Base-by-base conservation (phyloP, 1,284 basidiomycete species). In the Tylopilus orsonianus region DNA sequence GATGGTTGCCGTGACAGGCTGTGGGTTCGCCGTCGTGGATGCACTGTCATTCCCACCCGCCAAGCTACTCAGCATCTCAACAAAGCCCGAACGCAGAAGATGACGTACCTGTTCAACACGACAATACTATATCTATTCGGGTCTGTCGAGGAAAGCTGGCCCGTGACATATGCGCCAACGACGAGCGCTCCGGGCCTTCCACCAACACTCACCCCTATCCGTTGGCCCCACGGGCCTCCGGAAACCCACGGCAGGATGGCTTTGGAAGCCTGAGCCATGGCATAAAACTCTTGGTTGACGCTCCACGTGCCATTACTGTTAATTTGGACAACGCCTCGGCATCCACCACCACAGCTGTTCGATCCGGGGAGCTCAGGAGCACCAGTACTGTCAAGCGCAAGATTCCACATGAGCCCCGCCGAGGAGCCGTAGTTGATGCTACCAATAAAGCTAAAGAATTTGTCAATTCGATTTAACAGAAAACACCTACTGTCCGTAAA, bases 231-330 rank as follows among this genome's bases (percentile, higher is more conserved):
- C 0, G 85, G 83, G 1, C 87, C 87, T 2, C 79, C 81, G 0
- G 60, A 58, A 44, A 89, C 87, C 44, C 79, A 78, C 0, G 87
- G 87, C 16, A 85, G 69, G 53, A 86, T 76, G 0, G 84, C 87
- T 59, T 86, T 86, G 18, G 83, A 84, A 0, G 81, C 81, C 49
- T 89, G 86, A 2, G 83, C 85, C 79, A 88, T 84, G 0, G 81
- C 67, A 52, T 86, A 89, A 66, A 84, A 87, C 65, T 89, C 87
- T 66, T 88, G 84, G 59, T 89, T 87, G 22, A 81, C 68, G 32
- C 68, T 76, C 62, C 79, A 88, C 42, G 70, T 76, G 6, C 82
- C 82, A 51, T 79, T 77, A 47, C 68, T 78, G 58, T 85, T 85
- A 45, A 89, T 72, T 16, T 80, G 80, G 1, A 80, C 82, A 9